phyloP scores from a whole-genome alignment of 345 rosid species.

The Hibiscus syriacus region DNA sequence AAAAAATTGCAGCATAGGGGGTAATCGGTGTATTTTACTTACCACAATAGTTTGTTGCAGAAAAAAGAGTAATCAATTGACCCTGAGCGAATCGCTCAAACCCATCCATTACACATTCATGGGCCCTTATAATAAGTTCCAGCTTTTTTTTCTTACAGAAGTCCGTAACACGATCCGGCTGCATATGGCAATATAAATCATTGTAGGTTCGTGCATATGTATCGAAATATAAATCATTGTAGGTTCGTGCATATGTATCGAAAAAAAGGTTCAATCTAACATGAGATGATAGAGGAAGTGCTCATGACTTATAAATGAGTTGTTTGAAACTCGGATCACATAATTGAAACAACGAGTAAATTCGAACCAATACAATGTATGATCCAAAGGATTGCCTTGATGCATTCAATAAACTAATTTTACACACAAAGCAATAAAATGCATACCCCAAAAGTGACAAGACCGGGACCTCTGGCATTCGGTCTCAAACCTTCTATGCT shows the following conservation, averaged over 20 bases:
- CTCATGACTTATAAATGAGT: not conserved
- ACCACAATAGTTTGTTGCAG: conserved; percentile 99
- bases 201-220: not conserved
- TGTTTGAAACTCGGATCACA: not conserved
- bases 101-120: conserved; percentile 99
- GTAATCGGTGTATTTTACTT: conserved; percentile 16
- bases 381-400: not conserved
- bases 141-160: conserved; percentile 94
- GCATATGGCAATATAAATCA: conserved; percentile 25
- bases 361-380: not conserved
- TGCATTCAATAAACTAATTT: not conserved
- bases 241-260: not conserved
- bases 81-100: conserved; percentile 99
- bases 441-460: conserved; percentile 96
- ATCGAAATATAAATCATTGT: conserved; percentile 16
- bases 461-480: conserved; percentile 99
- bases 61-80: conserved; percentile 89
- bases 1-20: not conserved
- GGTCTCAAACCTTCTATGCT: conserved; percentile 97
- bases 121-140: conserved; percentile 90
- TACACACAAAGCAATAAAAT: not conserved
- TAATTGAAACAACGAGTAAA: not conserved
- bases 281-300: not conserved
- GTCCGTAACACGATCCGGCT: conserved; percentile 98
- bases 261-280: not conserved